A percentile compares a stretch with the other conserved stretches of the same genome.
phyloP scores from a whole-genome alignment of 2,329 filamentous ascomycete genomes.

The Apiospora malaysiana region DNA sequence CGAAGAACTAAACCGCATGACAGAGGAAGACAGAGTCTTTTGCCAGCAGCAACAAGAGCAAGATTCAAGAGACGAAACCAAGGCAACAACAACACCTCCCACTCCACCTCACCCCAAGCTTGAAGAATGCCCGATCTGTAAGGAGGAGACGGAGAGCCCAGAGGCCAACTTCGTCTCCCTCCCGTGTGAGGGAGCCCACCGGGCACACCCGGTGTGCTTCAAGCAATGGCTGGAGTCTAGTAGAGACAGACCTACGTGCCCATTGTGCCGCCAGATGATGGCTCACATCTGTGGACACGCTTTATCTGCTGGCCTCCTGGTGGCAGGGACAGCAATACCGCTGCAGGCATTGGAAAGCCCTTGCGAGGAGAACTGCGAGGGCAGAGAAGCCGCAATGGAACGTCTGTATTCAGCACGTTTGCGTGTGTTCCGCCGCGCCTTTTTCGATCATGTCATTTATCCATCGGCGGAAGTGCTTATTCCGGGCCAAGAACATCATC shows the following conservation, averaged over 20 bases:
- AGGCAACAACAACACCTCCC: neutral
- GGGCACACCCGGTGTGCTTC: neutral
- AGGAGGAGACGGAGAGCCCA: neutral
- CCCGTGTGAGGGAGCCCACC: neutral
- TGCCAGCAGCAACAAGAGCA: neutral
- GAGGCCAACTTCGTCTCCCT: neutral
- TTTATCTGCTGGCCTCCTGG: neutral
- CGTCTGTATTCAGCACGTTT: no score
- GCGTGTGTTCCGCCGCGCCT: no score
- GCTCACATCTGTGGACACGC: neutral
- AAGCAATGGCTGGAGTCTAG: neutral
- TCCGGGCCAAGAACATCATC: no score
- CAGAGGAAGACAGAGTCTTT: neutral
- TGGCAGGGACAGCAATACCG: neutral
- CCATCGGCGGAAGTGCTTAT: no score
- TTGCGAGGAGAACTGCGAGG: neutral
- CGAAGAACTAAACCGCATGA: neutral
- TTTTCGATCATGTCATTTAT: no score
- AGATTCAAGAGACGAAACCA: neutral
- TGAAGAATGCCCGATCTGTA: neutral
- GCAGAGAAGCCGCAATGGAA: neutral
- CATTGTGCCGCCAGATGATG: neutral
- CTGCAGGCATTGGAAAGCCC: neutral
- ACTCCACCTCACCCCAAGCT: neutral
- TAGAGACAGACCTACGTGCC: neutral